Conservation (phyloP, 2,329 filamentous ascomycete species). For the Aureobasidium mangrovei region DNA sequence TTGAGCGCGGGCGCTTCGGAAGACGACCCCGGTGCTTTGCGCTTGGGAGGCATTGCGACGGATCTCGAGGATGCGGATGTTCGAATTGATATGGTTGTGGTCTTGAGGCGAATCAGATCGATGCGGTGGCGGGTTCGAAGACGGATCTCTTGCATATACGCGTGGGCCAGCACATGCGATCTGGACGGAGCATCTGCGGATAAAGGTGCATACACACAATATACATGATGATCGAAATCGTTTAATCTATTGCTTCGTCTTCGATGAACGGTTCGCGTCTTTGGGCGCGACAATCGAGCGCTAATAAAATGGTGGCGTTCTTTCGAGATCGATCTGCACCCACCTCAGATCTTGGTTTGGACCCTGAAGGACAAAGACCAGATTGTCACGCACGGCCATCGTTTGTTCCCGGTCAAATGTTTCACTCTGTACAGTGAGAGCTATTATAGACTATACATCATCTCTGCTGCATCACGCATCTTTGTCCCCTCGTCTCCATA, state of each 20-base stretch:
- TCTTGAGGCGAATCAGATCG: neutral
- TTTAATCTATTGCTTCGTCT: neutral
- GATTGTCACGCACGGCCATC: too few species aligned
- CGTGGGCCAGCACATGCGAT: too few species aligned
- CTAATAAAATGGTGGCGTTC: neutral
- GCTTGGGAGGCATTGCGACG: constrained; percentile 26
- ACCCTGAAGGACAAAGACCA: neutral
- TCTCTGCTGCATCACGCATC: neutral
- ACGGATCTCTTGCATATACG: neutral
- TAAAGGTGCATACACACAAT: neutral
- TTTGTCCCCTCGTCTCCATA: too few species aligned
- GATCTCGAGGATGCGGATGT: neutral
- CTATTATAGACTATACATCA: too few species aligned
- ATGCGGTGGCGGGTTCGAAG: neutral
- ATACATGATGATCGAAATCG: neutral
- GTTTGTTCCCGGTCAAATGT: too few species aligned
- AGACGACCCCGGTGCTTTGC: constrained; percentile 26
- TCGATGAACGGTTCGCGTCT: neutral
- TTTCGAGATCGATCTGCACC: neutral
- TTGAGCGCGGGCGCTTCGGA: constrained; percentile 20
- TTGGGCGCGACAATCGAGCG: neutral
- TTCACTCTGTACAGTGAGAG: too few species aligned
- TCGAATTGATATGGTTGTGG: neutral
- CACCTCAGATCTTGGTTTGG: neutral
- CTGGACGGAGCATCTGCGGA: too few species aligned